Conservation (phyloP, 208 protist genomes). For the Leishmania mexicana region DNA sequence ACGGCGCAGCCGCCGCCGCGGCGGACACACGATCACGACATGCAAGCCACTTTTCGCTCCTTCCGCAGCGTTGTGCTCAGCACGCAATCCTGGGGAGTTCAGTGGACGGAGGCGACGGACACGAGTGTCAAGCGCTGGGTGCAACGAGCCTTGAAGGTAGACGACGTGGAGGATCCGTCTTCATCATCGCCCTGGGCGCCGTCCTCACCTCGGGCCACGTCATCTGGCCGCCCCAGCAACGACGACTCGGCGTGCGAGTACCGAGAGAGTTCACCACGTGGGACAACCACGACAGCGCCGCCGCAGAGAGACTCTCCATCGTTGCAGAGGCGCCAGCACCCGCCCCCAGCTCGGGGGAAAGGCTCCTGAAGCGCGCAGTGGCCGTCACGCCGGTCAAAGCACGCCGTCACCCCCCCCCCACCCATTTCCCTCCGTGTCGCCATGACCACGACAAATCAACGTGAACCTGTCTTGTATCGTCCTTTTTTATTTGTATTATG, state of each 20-base stretch:
- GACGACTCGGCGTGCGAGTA: not conserved
- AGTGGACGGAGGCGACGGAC: conserved; percentile 26
- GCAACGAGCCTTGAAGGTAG: conserved; percentile 21
- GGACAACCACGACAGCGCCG: not conserved
- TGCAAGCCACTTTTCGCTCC: conserved; percentile 17
- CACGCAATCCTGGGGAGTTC: conserved; percentile 34
- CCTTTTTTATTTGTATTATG: not conserved
- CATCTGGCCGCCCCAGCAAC: not conserved
- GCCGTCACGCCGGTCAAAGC: not conserved
- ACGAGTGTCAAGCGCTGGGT: conserved; percentile 48
- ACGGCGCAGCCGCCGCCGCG: conserved; percentile 12
- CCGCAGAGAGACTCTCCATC: not conserved
- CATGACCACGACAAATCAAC: not conserved
- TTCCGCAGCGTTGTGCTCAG: conserved; percentile 44
- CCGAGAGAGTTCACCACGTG: not conserved
- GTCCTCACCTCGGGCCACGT: conserved; percentile 4
- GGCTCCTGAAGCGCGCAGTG: not conserved
- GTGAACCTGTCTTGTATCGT: not conserved
- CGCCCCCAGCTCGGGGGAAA: not conserved
- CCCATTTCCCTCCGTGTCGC: not conserved
- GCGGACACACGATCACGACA: conserved; percentile 18
- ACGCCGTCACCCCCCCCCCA: not conserved
- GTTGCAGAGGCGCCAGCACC: conserved; percentile 1
- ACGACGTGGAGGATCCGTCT: not conserved
- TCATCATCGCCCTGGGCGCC: conserved; percentile 2